Base-by-base conservation (phyloP, 1,284 basidiomycete genomes). In the Ceratobasidium sp. region DNA sequence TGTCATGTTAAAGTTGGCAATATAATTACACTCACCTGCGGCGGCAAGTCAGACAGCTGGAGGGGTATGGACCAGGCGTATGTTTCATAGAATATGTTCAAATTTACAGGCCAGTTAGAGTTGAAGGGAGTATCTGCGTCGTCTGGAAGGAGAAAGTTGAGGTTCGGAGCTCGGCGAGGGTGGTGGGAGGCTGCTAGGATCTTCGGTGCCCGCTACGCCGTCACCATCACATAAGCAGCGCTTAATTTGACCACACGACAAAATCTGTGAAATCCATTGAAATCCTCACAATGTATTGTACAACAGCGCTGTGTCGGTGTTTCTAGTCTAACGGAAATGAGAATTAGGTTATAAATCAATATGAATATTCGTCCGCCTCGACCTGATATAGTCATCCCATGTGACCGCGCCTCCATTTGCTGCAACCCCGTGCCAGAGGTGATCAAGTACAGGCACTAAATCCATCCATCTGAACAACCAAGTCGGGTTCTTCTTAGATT, bases 11-110 rank as follows among this genome's bases (percentile, higher is more conserved):
- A 5, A 4, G 35, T 38, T 5, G 35, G 35, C 35, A 11, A 38
- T 38, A 38, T 38, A 38, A 38, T 38, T 11, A 3, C 8, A 23
- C 62, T 38, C 21, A 55, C 64, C 64, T 38, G 23, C 55, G 49
- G 7, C 49, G 49, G 23, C 64, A 67, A 1, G 64, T 67, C 11
- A 44, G 13, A 55, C 64, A 67, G 18, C 50, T 67, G 3, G 64
- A 43, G 14, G 64, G 64, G 4, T 54, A 16, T 23, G 64, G 64
- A 1, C 64, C 64, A 14, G 64, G 64, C 3, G 47, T 49, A 35
- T 52, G 62, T 28, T 52, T 66, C 62, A 66, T 66, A 28, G 35
- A 13, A 2, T 23, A 6, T 21, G 26, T 21, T 21, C n/a, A n/a
- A n/a, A n/a, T n/a, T n/a, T n/a, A n/a, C n/a, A n/a, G n/a, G n/a